Evolutionary conservation across 768 basidiomycete species (phyloP).

Genomic region (Lentinula lateritia): DNA sequence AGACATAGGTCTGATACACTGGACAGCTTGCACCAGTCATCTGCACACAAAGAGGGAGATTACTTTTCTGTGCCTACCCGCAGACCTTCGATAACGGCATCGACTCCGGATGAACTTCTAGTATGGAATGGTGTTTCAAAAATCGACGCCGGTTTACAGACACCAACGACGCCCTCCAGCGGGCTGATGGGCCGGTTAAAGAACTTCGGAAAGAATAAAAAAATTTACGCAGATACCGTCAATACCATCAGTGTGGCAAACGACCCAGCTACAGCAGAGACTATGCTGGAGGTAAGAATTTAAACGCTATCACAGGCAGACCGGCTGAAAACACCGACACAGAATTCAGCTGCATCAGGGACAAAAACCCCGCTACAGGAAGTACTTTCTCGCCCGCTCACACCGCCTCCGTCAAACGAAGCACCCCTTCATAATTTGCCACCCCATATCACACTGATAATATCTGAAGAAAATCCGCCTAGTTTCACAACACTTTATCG

Average conservation of each 20-base stretch:
- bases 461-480: slow-evolving; percentile 75
- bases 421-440: slow-evolving; percentile 63
- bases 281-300: slow-evolving; percentile 21
- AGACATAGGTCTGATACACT: slow-evolving; percentile 38
- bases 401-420: slow-evolving; percentile 67
- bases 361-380: slow-evolving; percentile 48
- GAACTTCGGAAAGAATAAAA: slow-evolving; percentile 59
- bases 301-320: background rate
- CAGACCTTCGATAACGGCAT: slow-evolving; percentile 37
- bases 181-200: slow-evolving; percentile 74
- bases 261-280: slow-evolving; percentile 16
- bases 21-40: slow-evolving; percentile 24
- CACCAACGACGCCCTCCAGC: slow-evolving; percentile 50
- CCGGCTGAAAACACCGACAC: slow-evolving; percentile 4
- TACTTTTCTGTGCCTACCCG: slow-evolving; percentile 47
- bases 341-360: slow-evolving; percentile 13
- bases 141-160: slow-evolving; percentile 29
- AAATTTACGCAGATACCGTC: slow-evolving; percentile 12
- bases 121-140: slow-evolving; percentile 30
- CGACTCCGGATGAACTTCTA: slow-evolving; percentile 46
- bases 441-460: slow-evolving; percentile 56
- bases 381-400: slow-evolving; percentile 49
- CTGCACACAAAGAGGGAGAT: slow-evolving; percentile 31
- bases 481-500: slow-evolving; percentile 78
- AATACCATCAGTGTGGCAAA: slow-evolving; percentile 1